phyloP scores from a whole-genome alignment of 306 rosid species.

The Cucurbita moschata region DNA sequence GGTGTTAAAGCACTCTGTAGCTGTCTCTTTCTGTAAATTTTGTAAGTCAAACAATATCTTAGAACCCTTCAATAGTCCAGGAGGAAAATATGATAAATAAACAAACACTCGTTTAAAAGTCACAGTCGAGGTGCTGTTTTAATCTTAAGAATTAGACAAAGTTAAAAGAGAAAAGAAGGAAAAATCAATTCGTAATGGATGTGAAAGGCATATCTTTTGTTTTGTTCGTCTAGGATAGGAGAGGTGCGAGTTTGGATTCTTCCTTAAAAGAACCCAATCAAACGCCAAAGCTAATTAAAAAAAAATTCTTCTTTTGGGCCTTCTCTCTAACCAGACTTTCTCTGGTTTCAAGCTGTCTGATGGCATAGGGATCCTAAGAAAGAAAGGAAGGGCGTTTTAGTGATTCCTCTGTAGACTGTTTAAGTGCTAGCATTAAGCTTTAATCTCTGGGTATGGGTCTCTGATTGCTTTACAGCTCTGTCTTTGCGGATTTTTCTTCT shows the following conservation, averaged over 20 bases:
- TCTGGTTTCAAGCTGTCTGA: background rate
- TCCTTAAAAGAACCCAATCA: background rate
- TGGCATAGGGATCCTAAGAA: conserved; percentile 5
- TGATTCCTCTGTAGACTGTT: background rate
- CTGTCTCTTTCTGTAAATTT: conserved; percentile 2
- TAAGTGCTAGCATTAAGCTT: background rate
- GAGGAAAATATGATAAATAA: background rate
- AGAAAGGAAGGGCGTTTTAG: conserved; percentile 4
- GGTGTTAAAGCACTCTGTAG: background rate
- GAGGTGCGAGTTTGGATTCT: background rate
- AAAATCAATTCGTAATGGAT: background rate
- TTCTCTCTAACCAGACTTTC: background rate
- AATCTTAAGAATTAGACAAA: background rate
- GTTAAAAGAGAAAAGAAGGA: background rate
- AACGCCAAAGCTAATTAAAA: background rate
- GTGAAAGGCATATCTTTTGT: background rate
- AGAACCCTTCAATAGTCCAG: background rate
- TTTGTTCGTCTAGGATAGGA: background rate
- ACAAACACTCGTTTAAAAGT: background rate
- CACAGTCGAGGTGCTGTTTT: background rate
- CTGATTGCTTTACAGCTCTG: background rate
- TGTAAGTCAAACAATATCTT: background rate
- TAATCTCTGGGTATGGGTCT: background rate
- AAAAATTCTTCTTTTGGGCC: background rate
- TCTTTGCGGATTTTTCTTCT: background rate